Base-by-base conservation (phyloP, 176 grass and related monocot genomes). In the Thinopyrum elongatum region DNA sequence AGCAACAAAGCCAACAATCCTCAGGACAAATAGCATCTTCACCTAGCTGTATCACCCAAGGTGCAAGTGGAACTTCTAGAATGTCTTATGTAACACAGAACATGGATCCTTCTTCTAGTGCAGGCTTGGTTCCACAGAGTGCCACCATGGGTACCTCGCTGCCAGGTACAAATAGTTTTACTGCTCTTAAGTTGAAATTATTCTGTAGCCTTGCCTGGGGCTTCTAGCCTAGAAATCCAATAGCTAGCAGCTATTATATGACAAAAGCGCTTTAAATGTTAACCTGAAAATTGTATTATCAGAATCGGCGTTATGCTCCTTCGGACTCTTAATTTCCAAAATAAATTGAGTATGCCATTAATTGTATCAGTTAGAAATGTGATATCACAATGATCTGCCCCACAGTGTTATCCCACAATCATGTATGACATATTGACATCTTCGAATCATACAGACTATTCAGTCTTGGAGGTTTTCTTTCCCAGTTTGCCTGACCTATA, bases 41-140 rank as follows among this genome's bases (percentile, higher is more conserved):
- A n/a, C 93, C 91, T n/a, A 51, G 82, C 16, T 84, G 76, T 81
- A 95, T 98, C 65, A 59, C 85, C 4, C 91, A 95, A 34, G 89
- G 82, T 34, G 41, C 74, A 11, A 82, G 79, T 81, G 91, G 62
- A 84, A 95, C 78, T 86, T 79, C 86, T 78, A 73, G 70, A 64
- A 82, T 87, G 19, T 38, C 93, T 79, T 86, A 84, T 80, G 74
- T 35, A 82, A 85, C 90, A 70, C 91, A 95, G 69, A 95, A 69
- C 77, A 90, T 80, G 63, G 58, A 49, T 14, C 62, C 82, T 85
- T 39, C 81, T 6, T 79, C 78, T 81, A 85, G 81, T 72, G 59
- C 79, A 74, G 80, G 82, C 70, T 86, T 93, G 81, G 72, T 85
- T 90, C 53, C 90, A 89, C 87, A 91, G 74, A 90, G 77, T 80